These are phyloP conservation scores for Pichia sp. DNA, from an alignment of 1,139 yeast genomes.

Conservation along the genomic window DNA sequence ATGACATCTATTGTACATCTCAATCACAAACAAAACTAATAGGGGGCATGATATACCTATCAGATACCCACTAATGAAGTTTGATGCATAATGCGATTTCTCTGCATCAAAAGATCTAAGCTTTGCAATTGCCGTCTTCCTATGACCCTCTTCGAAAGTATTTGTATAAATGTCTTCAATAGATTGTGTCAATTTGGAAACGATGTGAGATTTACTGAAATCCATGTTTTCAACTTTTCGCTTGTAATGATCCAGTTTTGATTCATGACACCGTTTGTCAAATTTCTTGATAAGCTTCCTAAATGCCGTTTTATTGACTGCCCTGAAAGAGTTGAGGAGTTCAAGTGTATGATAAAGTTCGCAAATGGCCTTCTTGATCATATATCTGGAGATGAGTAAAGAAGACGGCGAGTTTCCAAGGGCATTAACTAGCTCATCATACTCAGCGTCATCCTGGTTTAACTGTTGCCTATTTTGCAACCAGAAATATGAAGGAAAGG, in stretches of 20 bases:
- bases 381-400: slow-evolving; percentile 62
- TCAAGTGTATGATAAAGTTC: slow-evolving; percentile 80
- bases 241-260: slow-evolving; percentile 50
- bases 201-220: slow-evolving; percentile 59
- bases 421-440: too few relatives aligned
- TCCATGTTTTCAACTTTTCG: slow-evolving; percentile 45
- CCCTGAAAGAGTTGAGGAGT: slow-evolving; percentile 65
- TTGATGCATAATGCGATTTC: slow-evolving; percentile 34
- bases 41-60: slow-evolving; percentile 69
- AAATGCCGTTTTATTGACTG: slow-evolving; percentile 79
- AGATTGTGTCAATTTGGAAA: slow-evolving; percentile 52
- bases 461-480: not conserved
- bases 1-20: slow-evolving; percentile 32
- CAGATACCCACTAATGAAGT: slow-evolving; percentile 55
- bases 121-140: slow-evolving; percentile 69
- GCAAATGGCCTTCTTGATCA: slow-evolving; percentile 66
- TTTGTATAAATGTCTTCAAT: slow-evolving; percentile 63
- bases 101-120: slow-evolving; percentile 44
- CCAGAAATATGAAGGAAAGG: slow-evolving; percentile 9
- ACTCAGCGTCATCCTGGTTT: too few relatives aligned
- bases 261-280: slow-evolving; percentile 61
- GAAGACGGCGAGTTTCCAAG: slow-evolving; percentile 34
- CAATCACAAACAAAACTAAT: slow-evolving; percentile 45
- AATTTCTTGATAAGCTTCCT: slow-evolving; percentile 84
- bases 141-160: slow-evolving; percentile 65